Evolutionary conservation across 1,139 yeast genomes (phyloP), one percentile per base, ranked within the genome.

Genomic region (Magnusiomyces fungicola): DNA sequence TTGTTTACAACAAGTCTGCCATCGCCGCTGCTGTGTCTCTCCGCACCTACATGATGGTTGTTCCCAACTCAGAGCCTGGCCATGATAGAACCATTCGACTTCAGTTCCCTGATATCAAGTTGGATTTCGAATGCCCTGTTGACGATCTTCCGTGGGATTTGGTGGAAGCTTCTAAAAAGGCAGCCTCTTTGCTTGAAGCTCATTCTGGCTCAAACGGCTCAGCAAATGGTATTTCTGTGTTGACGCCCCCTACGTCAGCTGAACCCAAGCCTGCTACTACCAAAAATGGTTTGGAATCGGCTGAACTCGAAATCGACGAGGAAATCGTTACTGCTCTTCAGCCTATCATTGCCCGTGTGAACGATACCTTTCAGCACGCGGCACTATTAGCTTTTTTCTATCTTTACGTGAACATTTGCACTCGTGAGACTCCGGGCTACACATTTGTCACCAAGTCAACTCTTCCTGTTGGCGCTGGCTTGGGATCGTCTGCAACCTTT

Each of bases 401-500:
- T 66, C 68, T 92, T 44, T 87, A 81, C 62, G 65, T 79, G 47
- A 76, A 76, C 49, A 66, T 89, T 48, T 80, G 90, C 59, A 57
- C 64, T 5, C 69, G 70, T 7, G 60, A 66, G 0, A 67, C 72
- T 1, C 72, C 73, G 0, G 86, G 86, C 1, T 63, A 73, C 56
- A 73, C 73, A 25, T 88, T 83, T 64, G 73, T 80, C 4, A 80
- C 88, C 24, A 76, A 92, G 51, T 86, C 96, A 0, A 82, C 95
- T 0, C 71, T 90, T 48, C 98, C 99, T 0, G 85, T 92, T 49
- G 97, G 99, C 27, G 97, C 98, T 1, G 99, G 99, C 0, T 73
- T 92, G 47, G 99, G 99, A 0, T 87, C 96, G 0, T 86, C 96
- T 46, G 98, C 97, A 0, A 81, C 96, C 2, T 79, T 87, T 19